A percentile compares a stretch with the other conserved stretches of the same genome.
phyloP scores from a whole-genome alignment of 257 asterid genomes.

The Penstemon barbatus region DNA sequence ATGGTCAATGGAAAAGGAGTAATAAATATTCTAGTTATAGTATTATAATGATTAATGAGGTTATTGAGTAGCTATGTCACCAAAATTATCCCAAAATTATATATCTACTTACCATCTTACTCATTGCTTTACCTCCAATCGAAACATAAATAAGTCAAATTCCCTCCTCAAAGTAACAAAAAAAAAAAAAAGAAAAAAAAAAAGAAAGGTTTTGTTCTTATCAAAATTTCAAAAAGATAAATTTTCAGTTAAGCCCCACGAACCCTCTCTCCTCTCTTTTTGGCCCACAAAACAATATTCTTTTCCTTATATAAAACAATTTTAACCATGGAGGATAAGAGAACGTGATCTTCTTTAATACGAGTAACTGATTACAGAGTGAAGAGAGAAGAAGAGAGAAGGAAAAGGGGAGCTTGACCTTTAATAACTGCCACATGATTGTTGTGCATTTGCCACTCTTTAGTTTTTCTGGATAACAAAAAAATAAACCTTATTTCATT shows the following conservation, averaged over 20 bases:
- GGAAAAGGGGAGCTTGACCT: conserved; percentile 22
- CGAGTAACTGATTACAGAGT: background rate
- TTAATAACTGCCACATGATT: conserved; percentile 64
- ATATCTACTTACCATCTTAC: too few relatives aligned
- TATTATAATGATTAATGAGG: too few relatives aligned
- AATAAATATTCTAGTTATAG: too few relatives aligned
- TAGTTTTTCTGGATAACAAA: conserved; percentile 24
- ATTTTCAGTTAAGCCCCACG: conserved; percentile 2
- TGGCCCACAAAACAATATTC: background rate
- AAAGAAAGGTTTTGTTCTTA: background rate
- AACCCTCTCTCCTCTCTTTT: conserved; percentile 8
- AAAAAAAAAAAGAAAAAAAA: too few relatives aligned
- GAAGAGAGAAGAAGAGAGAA: background rate
- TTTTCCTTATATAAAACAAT: background rate
- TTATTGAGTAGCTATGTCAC: too few relatives aligned
- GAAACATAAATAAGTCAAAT: background rate
- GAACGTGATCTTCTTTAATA: conserved; percentile 30
- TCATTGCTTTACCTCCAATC: background rate
- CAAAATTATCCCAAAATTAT: too few relatives aligned
- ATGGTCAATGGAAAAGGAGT: too few relatives aligned
- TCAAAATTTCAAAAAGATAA: background rate
- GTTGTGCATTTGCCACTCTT: conserved; percentile 36
- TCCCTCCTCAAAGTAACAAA: background rate
- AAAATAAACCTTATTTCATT: conserved; percentile 1
- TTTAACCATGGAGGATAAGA: background rate